Evolutionary conservation across 345 rosid genomes (phyloP).

Genomic region (Cochlearia excelsa): DNA sequence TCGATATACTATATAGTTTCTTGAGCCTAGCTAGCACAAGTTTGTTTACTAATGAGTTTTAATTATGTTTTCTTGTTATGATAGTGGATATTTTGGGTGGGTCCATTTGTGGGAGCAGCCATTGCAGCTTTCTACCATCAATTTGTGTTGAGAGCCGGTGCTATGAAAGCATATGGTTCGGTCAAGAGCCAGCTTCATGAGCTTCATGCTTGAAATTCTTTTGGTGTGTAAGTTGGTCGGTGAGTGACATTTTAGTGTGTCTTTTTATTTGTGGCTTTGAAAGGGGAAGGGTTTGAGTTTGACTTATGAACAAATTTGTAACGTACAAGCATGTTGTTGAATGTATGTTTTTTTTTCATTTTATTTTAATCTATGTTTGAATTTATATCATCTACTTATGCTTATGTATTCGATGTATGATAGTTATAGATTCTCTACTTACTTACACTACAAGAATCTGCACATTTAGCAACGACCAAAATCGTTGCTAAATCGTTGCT

Average conservation of each 20-base stretch:
- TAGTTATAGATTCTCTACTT: no score
- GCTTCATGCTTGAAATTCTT: constrained; percentile 38
- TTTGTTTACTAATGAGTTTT: not conserved
- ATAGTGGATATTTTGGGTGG: constrained; percentile 92
- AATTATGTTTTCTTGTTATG: not conserved
- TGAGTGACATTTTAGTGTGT: constrained; percentile 18
- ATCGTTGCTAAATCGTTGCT: no score
- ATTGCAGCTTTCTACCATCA: constrained; percentile 88
- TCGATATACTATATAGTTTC: no score
- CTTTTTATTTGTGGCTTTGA: constrained; percentile 24
- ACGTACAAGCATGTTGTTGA: constrained; percentile 7
- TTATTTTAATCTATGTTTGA: no score
- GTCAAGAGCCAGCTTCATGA: constrained; percentile 70
- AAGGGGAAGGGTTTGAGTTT: constrained; percentile 23
- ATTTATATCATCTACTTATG: no score
- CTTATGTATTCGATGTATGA: no score
- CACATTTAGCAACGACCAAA: no score
- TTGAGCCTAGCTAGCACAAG: not conserved
- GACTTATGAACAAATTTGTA: constrained; percentile 15
- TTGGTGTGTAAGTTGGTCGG: constrained; percentile 1
- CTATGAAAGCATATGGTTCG: constrained; percentile 77
- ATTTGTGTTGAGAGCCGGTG: constrained; percentile 76
- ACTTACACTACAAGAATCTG: no score
- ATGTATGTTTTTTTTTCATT: constrained; percentile 6
- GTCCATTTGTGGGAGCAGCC: constrained; percentile 83